phyloP scores from a whole-genome alignment of 176 grass and related monocot genomes.

The Neostapfia colusana region DNA sequence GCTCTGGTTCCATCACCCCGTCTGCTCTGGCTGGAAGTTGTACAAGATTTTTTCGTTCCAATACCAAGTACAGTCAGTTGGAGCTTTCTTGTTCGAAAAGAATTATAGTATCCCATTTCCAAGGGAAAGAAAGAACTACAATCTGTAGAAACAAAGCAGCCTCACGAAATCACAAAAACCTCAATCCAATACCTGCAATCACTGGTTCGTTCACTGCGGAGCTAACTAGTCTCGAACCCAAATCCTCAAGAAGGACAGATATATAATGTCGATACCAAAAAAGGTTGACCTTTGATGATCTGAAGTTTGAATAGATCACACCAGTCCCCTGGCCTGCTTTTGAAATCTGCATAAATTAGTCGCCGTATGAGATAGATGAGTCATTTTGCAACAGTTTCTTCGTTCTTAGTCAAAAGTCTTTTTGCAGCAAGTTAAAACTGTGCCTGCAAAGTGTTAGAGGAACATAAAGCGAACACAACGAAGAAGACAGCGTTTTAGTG shows the following conservation, averaged over 20 bases:
- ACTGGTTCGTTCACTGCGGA: too few species aligned
- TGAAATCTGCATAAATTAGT: background rate
- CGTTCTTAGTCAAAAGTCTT: background rate
- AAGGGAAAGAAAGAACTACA: background rate
- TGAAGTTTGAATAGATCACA: background rate
- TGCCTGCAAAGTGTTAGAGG: too few species aligned
- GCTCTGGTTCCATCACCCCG: background rate
- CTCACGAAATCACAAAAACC: slow-evolving; percentile 3
- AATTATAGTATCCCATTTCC: background rate
- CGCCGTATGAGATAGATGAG: background rate
- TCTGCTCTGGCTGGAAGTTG: background rate
- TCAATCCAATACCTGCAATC: background rate
- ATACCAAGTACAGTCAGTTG: background rate
- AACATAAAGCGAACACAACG: too few species aligned
- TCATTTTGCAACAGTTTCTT: background rate
- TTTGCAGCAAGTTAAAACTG: background rate
- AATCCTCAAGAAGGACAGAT: background rate
- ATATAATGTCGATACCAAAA: background rate
- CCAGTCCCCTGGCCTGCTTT: background rate
- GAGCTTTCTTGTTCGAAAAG: background rate
- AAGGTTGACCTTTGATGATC: background rate
- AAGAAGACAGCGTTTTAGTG: too few species aligned
- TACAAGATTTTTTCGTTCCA: background rate
- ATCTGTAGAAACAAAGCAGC: background rate
- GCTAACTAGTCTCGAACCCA: background rate